A percentile compares a stretch with the other conserved stretches of the same genome.
phyloP scores from a whole-genome alignment of 192 early-diverging fungal species.

The Umbelopsis ramanniana region DNA sequence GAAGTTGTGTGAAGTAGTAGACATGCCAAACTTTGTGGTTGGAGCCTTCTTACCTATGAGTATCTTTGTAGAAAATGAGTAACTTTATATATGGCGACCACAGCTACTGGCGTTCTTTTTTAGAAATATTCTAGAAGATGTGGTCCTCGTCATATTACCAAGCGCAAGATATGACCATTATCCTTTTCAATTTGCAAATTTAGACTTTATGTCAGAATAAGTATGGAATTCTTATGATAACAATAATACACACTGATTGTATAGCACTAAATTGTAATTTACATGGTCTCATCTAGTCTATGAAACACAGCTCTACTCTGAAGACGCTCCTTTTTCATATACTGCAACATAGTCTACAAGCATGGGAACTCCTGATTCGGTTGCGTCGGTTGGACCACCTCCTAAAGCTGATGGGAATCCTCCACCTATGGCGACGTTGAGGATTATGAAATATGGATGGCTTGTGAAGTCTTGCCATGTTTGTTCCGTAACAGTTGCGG shows the following conservation, averaged over 20 bases:
- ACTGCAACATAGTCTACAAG: constrained; percentile 16
- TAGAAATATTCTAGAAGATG: too few relatives aligned
- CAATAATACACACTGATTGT: too few relatives aligned
- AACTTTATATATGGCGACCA: background rate
- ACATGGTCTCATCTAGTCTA: too few relatives aligned
- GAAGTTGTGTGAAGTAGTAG: constrained; percentile 7
- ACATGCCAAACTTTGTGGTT: constrained; percentile 17
- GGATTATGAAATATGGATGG: background rate
- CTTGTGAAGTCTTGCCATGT: constrained; percentile 7
- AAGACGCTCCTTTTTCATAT: background rate
- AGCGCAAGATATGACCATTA: too few relatives aligned
- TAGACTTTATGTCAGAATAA: too few relatives aligned
- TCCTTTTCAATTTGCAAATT: too few relatives aligned
- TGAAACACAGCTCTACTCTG: too few relatives aligned
- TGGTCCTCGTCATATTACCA: too few relatives aligned
- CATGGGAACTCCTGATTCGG: background rate
- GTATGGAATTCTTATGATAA: too few relatives aligned
- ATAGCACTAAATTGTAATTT: too few relatives aligned
- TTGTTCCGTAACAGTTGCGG: background rate
- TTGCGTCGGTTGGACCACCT: constrained; percentile 4
- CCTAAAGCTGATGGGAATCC: background rate
- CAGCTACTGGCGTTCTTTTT: too few relatives aligned
- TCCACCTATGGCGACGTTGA: constrained; percentile 10
- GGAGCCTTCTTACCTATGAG: background rate
- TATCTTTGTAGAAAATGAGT: constrained; percentile 11